Evolutionary conservation across 2,329 filamentous ascomycete genomes (phyloP).

Genomic region (Dryadomyces sulphureus): DNA sequence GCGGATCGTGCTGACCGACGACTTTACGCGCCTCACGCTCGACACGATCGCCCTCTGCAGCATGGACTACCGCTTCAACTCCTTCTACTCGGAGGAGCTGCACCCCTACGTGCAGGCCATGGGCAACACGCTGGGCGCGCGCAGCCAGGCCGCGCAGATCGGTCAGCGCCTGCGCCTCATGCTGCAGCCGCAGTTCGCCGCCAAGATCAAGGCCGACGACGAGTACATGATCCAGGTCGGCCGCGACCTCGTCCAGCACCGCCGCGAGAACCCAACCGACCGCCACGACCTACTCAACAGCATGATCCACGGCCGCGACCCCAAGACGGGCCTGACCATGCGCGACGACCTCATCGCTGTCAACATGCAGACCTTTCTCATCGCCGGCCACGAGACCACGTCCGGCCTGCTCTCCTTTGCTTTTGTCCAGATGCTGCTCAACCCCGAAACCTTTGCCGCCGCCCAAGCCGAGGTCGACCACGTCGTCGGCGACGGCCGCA

Average conservation of each 20-base stretch:
- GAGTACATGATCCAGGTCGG: conserved; percentile 6
- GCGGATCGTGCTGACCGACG: conserved; percentile 45
- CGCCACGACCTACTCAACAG: conserved; percentile 39
- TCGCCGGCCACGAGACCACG: conserved; percentile 41
- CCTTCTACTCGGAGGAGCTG: conserved; percentile 45
- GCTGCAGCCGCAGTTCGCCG: conserved; percentile 5
- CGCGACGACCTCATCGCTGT: conserved; percentile 11
- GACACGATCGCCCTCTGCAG: conserved; percentile 47
- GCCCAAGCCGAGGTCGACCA: conserved; percentile 38
- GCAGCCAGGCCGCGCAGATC: conserved; percentile 6
- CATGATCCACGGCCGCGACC: conserved; percentile 20
- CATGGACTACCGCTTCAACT: conserved; percentile 47
- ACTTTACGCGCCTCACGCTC: conserved; percentile 47
- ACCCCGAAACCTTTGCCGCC: conserved; percentile 27
- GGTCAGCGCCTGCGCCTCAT: conserved; percentile 4
- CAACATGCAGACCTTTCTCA: conserved; percentile 21
- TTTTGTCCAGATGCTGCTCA: conserved; percentile 33
- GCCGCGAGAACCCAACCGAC: conserved; percentile 22
- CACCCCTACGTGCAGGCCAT: conserved; percentile 59
- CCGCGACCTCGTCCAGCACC: conserved; percentile 6
- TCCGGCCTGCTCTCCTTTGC: conserved; percentile 35
- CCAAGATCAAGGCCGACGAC: conserved; percentile 5
- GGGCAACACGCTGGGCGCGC: conserved; percentile 29
- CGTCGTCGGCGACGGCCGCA: conserved; percentile 28
- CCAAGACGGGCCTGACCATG: conserved; percentile 12